A percentile compares a stretch with the other conserved stretches of the same genome.
phyloP scores from a whole-genome alignment of 139 green algal genomes.

The Closterium sp. region DNA sequence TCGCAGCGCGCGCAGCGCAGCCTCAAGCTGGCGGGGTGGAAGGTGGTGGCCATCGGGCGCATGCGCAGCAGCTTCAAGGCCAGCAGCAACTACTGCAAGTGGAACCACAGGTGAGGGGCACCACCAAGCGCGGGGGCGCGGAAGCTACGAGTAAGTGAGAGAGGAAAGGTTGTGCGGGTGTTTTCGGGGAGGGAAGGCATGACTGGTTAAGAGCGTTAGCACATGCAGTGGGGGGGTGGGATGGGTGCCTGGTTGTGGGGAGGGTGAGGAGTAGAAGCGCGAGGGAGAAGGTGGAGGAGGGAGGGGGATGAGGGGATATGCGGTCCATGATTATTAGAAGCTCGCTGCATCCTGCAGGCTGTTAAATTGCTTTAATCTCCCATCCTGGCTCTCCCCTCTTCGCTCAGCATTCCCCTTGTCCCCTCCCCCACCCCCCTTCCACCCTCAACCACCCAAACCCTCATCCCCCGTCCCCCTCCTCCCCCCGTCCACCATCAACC shows the following conservation, averaged over 20 bases:
- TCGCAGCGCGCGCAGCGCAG: not conserved
- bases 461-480: not conserved
- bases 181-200: not conserved
- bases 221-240: not conserved
- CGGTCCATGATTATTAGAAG: no score
- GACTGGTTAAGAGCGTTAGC: not conserved
- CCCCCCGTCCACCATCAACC: no score
- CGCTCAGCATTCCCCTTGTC: not conserved
- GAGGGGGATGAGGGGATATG: not conserved
- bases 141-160: no score
- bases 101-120: conserved; percentile 19
- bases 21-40: not conserved
- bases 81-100: not conserved
- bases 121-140: no score
- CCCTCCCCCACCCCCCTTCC: not conserved
- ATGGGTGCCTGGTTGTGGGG: no score
- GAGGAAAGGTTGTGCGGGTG: no score
- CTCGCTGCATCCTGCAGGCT: no score
- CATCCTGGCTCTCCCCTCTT: not conserved
- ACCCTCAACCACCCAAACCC: not conserved
- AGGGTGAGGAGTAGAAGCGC: not conserved
- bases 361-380: not conserved
- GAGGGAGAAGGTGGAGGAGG: not conserved
- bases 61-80: not conserved
- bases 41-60: not conserved